These are phyloP conservation scores for Herpotrichia juniperi DNA, from an alignment of 2,329 filamentous ascomycete genomes.

Conservation along the genomic window DNA sequence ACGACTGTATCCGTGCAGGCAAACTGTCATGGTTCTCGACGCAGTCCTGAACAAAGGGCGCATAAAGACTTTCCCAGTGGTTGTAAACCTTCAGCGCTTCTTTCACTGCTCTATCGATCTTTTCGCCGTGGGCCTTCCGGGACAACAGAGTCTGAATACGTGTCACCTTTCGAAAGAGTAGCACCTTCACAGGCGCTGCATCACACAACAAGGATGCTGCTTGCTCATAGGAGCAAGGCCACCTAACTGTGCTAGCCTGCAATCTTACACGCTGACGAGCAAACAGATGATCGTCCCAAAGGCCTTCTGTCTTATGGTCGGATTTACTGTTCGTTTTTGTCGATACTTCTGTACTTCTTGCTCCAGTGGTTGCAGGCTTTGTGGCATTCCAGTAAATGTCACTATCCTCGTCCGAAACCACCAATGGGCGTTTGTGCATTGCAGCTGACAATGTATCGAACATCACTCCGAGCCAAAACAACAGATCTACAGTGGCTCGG, in stretches of 20 bases:
- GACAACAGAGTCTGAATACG: constrained; percentile 61
- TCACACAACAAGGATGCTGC: constrained; percentile 58
- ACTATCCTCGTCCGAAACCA: constrained; percentile 55
- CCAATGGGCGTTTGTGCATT: constrained; percentile 56
- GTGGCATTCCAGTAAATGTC: constrained; percentile 36
- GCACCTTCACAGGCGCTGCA: constrained; percentile 64
- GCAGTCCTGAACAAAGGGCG: constrained; percentile 59
- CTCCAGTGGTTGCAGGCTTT: neutral
- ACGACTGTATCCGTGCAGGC: constrained; percentile 62
- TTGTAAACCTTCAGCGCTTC: constrained; percentile 58
- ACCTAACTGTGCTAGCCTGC: constrained; percentile 42
- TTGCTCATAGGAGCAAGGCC: constrained; percentile 62
- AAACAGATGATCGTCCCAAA: constrained; percentile 51
- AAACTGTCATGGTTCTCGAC: constrained; percentile 57
- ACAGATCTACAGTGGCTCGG: constrained; percentile 56
- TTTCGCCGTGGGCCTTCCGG: constrained; percentile 42
- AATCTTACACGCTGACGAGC: constrained; percentile 31
- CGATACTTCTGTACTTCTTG: neutral
- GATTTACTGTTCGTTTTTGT: neutral
- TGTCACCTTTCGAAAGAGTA: constrained; percentile 63
- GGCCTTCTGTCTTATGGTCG: constrained; percentile 20
- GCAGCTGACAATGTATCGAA: constrained; percentile 63
- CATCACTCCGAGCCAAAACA: constrained; percentile 67
- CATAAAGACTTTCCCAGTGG: constrained; percentile 62
- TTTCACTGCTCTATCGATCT: constrained; percentile 57